Evolutionary conservation across 75 land plant species (phyloP), one percentile per base, ranked within the genome.

Genomic region (Ceratopteris richardii): DNA sequence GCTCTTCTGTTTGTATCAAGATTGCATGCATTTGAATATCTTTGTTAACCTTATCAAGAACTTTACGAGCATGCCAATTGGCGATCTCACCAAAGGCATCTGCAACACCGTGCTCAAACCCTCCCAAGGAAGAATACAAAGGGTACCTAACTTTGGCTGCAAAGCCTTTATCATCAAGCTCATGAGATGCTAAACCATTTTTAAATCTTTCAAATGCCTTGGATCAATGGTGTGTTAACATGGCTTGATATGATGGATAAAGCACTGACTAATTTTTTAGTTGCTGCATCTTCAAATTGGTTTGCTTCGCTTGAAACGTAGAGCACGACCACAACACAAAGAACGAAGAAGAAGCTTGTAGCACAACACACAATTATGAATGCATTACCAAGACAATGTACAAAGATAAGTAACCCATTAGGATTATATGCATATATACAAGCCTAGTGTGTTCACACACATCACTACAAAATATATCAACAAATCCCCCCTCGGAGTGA

Each of bases 41-140:
- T 41, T 81, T 75, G 7, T 18, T 62, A 51, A 87, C 77, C 63
- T 90, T 87, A 17, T 90, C 92, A 41, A 77, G 64, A 51, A 65
- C 63, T 79, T 80, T 90, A 36, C 81, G 64, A 1, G 79, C 21
- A 50, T 90, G 88, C 96, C 96, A 90, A 29, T 70, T 57, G 13
- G 88, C 88, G 56, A 70, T 77, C 31, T 77, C 30, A 43, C 87
- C 71, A 28, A 70, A 44, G 37, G 77, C 74, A 71, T 87, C 96
- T 90, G 73, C 61, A 66, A 76, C 82, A 43, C 73, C 68, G 60
- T 72, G 66, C 64, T 89, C 90, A 74, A 93, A 93, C 37, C 54
- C 62, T 21, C 61, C 46, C 67, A 88, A 56, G 31, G 61, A 80
- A 28, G 31, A 25, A 37, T 77, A 28, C 20, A 75, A 60, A 62